Conservation (phyloP, 176 grass and related monocot genomes). For the Hordeum vulgare region MorexV3_pseudomolecules_assembly NC_058518.1:482889577-482890076, state of each 20-base stretch:
- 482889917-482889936: not conserved
- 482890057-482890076: not conserved
- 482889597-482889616: constrained; percentile 42
- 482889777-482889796: constrained; percentile 7
- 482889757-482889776: constrained; percentile 34
- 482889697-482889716: constrained; percentile 40
- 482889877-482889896: constrained; percentile 9
- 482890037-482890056: not conserved
- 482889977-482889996: no score
- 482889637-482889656: constrained; percentile 57
- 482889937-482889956: not conserved
- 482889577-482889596: constrained; percentile 52
- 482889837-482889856: constrained; percentile 55
- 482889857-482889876: constrained; percentile 10
- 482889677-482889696: constrained; percentile 60
- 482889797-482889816: constrained; percentile 31
- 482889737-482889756: constrained; percentile 53
- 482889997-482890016: not conserved
- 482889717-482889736: constrained; percentile 34
- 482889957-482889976: not conserved
- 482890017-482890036: not conserved
- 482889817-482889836: constrained; percentile 43
- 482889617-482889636: constrained; percentile 60
- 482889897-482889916: constrained; percentile 6
- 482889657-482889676: constrained; percentile 48